Evolutionary conservation across 768 basidiomycete species (phyloP), one percentile per base, ranked within the genome.

Genomic region (Grammothele lineata): DNA sequence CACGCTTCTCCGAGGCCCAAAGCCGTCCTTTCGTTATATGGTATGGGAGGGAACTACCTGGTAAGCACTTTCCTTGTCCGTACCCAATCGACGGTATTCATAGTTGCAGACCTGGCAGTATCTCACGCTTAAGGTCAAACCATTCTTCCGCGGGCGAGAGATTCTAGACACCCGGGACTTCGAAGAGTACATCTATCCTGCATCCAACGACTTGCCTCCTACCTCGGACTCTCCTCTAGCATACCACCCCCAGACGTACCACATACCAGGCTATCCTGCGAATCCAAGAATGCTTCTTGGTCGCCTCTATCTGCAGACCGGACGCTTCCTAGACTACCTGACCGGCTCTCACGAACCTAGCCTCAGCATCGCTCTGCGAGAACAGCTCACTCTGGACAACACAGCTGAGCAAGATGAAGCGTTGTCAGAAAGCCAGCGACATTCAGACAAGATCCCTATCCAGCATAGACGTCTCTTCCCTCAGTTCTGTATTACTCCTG

Each of bases 261-360:
- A 59, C 8, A 79, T 70, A 2, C 80, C 82, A 0, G 79, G 80
- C 12, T 78, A 73, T 54, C 81, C 83, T 4, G 75, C 78, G 1
- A 81, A 82, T 54, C 77, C 78, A 4, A 76, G 83, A 35, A 81
- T 80, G 80, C 66, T 74, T 15, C 66, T 85, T 35, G 61, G 70
- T 12, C 71, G 79, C 4, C 63, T 85, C 9, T 83, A 78, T 49
- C 64, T 82, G 18, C 84, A 87, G 58, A 66, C 77, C 15, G 85
- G 82, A 15, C 59, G 57, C 3, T 76, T 66, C 37, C 55, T 84
- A 1, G 83, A 86, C 61, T 83, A 83, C 54, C 77, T 73, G 55
- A 80, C 81, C 0, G 71, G 72, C 12, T 38, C 39, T 11, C 64
- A 70, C 42, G 57, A 55, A 12, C 69, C 72, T 18, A 78, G 79